A percentile compares a stretch with the other conserved stretches of the same genome.
Conservation (phyloP, 2,329 filamentous ascomycete genomes). For the Aspergillus pseudotamarii region DNA sequence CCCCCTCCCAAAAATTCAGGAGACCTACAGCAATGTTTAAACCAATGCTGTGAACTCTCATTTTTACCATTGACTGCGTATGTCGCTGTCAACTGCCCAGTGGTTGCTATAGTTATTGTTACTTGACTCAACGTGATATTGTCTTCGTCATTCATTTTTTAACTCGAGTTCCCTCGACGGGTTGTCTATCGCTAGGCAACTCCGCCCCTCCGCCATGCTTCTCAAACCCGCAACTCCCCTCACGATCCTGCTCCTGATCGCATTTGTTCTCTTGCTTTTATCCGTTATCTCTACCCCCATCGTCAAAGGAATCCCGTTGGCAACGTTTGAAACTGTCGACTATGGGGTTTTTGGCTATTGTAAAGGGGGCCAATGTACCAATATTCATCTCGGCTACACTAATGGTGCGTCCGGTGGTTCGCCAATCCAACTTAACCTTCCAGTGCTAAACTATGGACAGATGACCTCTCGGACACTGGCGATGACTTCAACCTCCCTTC, state of each 20-base stretch:
- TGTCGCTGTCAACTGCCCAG: conserved; percentile 11
- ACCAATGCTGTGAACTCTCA: conserved; percentile 14
- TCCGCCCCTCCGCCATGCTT: conserved; percentile 59
- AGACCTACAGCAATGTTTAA: conserved; percentile 14
- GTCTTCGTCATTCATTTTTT: not conserved
- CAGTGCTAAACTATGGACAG: conserved; percentile 17
- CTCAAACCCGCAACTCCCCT: conserved; percentile 91
- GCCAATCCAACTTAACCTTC: not conserved
- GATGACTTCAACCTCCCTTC: conserved; percentile 67
- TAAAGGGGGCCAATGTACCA: conserved; percentile 65
- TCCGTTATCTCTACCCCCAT: conserved; percentile 91
- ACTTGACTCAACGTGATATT: not conserved
- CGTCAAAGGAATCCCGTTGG: conserved; percentile 81
- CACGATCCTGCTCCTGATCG: conserved; percentile 78
- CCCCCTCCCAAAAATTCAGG: not conserved
- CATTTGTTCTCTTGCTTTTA: conserved; percentile 82
- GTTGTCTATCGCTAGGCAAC: conserved; percentile 4
- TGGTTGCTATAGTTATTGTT: not conserved
- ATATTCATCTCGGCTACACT: conserved; percentile 81
- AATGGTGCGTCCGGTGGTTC: conserved; percentile 62
- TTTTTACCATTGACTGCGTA: conserved; percentile 6
- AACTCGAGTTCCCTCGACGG: not conserved
- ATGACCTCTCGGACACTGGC: conserved; percentile 43
- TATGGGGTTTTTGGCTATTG: conserved; percentile 97
- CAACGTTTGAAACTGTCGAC: conserved; percentile 71